These are phyloP conservation scores for Stipa capillata DNA, from an alignment of 176 grass and related monocot species.

Conservation along the genomic window DNA sequence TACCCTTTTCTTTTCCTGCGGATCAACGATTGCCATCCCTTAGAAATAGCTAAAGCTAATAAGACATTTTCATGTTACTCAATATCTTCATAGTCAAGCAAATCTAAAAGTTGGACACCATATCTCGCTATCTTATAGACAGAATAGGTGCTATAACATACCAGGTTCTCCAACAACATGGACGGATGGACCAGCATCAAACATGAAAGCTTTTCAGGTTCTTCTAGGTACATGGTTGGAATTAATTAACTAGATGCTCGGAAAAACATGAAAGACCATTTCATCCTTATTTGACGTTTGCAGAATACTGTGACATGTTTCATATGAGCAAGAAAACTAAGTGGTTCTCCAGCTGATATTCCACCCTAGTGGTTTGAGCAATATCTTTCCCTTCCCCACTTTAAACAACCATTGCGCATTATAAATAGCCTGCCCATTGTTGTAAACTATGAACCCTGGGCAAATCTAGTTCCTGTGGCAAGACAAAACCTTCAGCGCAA, in stretches of 20 bases:
- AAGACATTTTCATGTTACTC: neutral
- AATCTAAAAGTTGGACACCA: neutral
- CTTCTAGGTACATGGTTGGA: neutral
- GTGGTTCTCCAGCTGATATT: neutral
- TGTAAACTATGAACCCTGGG: neutral
- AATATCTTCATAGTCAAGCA: neutral
- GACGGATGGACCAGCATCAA: neutral
- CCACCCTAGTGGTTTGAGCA: constrained; percentile 1
- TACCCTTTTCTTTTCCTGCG: neutral
- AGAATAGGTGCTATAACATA: neutral
- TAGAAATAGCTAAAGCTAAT: neutral
- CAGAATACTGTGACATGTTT: neutral
- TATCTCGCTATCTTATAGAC: neutral
- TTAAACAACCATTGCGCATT: neutral
- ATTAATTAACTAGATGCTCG: neutral
- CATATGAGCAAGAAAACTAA: neutral
- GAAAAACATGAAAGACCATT: neutral
- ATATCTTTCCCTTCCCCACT: neutral
- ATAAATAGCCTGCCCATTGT: constrained; percentile 9
- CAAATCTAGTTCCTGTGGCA: neutral
- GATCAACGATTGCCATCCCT: neutral
- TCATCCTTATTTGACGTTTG: neutral
- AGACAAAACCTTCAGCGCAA: neutral
- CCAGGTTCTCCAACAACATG: neutral
- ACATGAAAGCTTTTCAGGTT: neutral